phyloP scores from a whole-genome alignment of 257 asterid genomes.

The Thymus quinquecostatus region DNA sequence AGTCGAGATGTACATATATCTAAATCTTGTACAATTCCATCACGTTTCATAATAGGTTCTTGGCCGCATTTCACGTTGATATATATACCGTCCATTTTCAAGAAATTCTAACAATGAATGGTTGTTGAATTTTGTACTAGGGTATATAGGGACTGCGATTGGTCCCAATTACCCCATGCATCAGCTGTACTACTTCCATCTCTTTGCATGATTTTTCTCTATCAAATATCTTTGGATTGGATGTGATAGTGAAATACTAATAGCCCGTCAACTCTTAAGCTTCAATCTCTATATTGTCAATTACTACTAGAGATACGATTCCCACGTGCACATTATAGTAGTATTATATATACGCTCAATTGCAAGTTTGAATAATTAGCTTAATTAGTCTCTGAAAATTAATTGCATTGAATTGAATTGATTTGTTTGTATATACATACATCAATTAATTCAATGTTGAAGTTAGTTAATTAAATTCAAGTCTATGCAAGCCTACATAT shows the following conservation, averaged over 20 bases:
- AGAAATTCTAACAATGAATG: background rate
- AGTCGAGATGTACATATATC: no score
- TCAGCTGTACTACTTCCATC: no score
- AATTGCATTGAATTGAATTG: no score
- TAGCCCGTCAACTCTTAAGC: constrained; percentile 30
- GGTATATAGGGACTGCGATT: constrained; percentile 1
- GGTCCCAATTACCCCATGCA: no score
- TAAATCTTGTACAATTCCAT: constrained; percentile 30
- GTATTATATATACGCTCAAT: no score
- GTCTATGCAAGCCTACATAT: background rate
- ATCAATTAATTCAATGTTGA: background rate
- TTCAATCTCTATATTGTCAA: constrained; percentile 8
- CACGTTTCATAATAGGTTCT: constrained; percentile 41
- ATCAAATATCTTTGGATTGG: no score
- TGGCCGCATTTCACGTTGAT: constrained; percentile 8
- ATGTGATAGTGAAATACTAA: background rate
- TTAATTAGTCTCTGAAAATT: no score
- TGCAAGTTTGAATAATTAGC: no score
- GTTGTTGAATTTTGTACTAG: background rate
- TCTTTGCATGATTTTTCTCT: background rate
- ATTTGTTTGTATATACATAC: no score
- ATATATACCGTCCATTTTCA: constrained; percentile 27
- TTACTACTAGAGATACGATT: constrained; percentile 3
- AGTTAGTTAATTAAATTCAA: background rate
- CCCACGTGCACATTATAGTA: background rate